Evolutionary conservation across 306 rosid genomes (phyloP).

Genomic region (Cucurbita argyrosperma): DNA sequence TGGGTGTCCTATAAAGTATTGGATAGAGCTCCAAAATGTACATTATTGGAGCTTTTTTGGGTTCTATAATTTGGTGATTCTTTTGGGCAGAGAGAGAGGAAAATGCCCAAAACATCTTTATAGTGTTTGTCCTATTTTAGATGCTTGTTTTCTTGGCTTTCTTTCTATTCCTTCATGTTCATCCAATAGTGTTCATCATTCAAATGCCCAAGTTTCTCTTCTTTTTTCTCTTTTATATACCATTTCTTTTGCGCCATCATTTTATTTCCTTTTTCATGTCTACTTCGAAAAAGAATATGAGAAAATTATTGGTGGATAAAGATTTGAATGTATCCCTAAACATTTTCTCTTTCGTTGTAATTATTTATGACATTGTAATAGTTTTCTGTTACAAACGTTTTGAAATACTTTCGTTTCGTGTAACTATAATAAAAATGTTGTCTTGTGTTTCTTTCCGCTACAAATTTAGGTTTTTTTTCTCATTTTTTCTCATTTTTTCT

Average conservation of each 20-base stretch:
- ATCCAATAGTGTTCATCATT: not conserved
- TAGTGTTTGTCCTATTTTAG: not conserved
- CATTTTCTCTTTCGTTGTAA: not conserved
- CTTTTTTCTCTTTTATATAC: not conserved
- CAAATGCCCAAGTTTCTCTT: not conserved
- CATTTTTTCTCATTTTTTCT: not conserved
- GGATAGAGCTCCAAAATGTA: constrained; percentile 3
- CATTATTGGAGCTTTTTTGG: not conserved
- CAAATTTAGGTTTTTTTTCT: not conserved
- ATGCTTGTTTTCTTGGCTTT: not conserved
- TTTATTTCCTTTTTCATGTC: not conserved
- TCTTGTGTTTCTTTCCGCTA: not conserved
- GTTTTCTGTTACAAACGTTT: not conserved
- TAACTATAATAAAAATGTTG: not conserved
- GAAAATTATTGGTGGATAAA: not conserved
- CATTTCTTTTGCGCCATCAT: not conserved
- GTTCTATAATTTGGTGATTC: not conserved
- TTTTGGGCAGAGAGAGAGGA: not conserved
- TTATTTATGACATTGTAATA: not conserved
- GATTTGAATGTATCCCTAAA: not conserved
- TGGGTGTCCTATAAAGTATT: not conserved
- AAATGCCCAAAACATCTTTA: constrained; percentile 7
- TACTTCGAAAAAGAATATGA: not conserved
- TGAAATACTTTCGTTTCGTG: not conserved
- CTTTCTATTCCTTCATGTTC: not conserved